These are phyloP conservation scores for Metarhizium robertsii DNA, from an alignment of 2,329 filamentous ascomycete species.

Conservation along the genomic window DNA sequence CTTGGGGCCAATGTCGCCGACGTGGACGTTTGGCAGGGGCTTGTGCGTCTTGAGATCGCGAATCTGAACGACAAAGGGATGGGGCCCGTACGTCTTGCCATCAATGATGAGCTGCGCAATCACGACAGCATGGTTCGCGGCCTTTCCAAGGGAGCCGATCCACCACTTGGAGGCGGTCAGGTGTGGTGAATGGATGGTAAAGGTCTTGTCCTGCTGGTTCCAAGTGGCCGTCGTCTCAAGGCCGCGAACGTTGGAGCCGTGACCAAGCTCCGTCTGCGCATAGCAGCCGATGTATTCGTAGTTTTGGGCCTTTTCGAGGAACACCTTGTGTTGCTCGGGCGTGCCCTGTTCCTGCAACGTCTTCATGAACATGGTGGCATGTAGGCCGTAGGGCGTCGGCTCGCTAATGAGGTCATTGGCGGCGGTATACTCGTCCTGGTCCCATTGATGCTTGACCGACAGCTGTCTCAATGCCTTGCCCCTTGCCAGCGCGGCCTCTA, in stretches of 20 bases:
- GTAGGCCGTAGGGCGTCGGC: constrained; percentile 54
- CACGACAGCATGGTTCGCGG: constrained; percentile 68
- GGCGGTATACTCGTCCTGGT: constrained; percentile 48
- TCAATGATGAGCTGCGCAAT: constrained; percentile 67
- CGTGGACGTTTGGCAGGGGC: constrained; percentile 58
- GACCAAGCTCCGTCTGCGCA: constrained; percentile 71
- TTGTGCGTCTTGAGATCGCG: constrained; percentile 61
- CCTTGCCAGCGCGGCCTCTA: constrained; percentile 59
- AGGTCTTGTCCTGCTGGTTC: constrained; percentile 65
- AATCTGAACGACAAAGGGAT: constrained; percentile 71
- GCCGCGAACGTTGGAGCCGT: constrained; percentile 68
- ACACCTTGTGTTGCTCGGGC: constrained; percentile 63
- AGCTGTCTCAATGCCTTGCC: constrained; percentile 63
- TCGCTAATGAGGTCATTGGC: constrained; percentile 65
- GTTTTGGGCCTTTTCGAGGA: constrained; percentile 56
- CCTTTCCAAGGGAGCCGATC: constrained; percentile 70
- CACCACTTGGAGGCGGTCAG: constrained; percentile 77
- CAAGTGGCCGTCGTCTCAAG: constrained; percentile 66
- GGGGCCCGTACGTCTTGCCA: constrained; percentile 62
- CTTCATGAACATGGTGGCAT: constrained; percentile 27
- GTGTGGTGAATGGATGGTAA: constrained; percentile 63
- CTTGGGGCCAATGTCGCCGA: constrained; percentile 75
- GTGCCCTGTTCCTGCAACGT: constrained; percentile 64
- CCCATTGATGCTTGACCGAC: constrained; percentile 59
- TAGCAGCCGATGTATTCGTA: constrained; percentile 73